phyloP scores from a whole-genome alignment of 1,139 yeast species.

The Yamadazyma siamensis region DNA sequence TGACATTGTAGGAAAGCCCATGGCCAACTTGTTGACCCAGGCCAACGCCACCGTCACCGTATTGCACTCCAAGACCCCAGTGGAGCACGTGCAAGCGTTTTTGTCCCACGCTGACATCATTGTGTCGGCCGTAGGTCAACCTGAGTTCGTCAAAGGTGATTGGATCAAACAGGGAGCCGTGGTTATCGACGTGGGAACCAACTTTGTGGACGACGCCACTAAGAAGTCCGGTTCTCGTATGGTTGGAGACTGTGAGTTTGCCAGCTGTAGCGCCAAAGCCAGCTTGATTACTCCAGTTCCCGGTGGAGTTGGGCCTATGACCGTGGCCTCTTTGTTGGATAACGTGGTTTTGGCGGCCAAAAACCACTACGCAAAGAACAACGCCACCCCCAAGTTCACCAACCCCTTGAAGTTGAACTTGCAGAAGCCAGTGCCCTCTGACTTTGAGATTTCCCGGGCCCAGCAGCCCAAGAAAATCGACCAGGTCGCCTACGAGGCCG shows the following conservation, averaged over 20 bases:
- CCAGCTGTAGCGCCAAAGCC: slow-evolving; percentile 62
- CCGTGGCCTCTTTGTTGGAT: slow-evolving; percentile 91
- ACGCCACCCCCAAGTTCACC: slow-evolving; percentile 48
- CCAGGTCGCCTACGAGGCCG: slow-evolving; percentile 80
- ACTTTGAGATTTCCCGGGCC: slow-evolving; percentile 85
- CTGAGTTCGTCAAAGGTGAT: slow-evolving; percentile 79
- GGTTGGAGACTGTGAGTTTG: slow-evolving; percentile 93
- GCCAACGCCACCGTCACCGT: slow-evolving; percentile 87
- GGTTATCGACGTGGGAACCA: slow-evolving; percentile 95
- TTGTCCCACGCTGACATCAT: slow-evolving; percentile 82
- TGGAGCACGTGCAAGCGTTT: slow-evolving; percentile 52
- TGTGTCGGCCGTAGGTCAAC: slow-evolving; percentile 86
- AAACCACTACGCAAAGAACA: slow-evolving; percentile 40
- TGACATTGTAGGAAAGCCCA: slow-evolving; percentile 95
- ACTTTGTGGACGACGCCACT: slow-evolving; percentile 72
- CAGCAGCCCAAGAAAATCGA: slow-evolving; percentile 85
- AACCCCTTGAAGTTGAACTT: slow-evolving; percentile 65
- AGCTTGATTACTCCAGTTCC: slow-evolving; percentile 92
- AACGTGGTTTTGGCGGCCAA: slow-evolving; percentile 86
- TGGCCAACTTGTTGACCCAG: slow-evolving; percentile 74
- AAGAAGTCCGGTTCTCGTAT: slow-evolving; percentile 81
- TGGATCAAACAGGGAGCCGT: slow-evolving; percentile 85
- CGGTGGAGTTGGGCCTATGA: slow-evolving; percentile 99
- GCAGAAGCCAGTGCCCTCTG: slow-evolving; percentile 85
- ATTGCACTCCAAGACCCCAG: slow-evolving; percentile 69